These are phyloP conservation scores for Aphanomyces astaci DNA, from an alignment of 352 stramenopile genomes.

Conservation along the genomic window DNA sequence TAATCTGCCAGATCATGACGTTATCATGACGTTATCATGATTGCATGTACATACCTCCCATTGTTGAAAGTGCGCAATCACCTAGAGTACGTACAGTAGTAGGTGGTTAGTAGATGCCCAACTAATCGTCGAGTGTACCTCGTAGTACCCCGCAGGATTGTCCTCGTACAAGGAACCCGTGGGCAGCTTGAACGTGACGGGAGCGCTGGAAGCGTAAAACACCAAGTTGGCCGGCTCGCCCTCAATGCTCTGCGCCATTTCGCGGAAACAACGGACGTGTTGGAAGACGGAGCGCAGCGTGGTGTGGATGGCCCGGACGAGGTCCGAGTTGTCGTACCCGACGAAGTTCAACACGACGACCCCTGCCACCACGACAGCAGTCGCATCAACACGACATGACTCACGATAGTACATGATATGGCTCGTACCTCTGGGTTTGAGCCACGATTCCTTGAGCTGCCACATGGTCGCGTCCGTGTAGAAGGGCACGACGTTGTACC, in stretches of 20 bases:
- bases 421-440: conserved; percentile 1
- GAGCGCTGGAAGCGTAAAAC: conserved; percentile 64
- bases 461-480: conserved; percentile 7
- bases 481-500: conserved; percentile 15
- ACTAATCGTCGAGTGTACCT: conserved; percentile 42
- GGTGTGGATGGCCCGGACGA: conserved; percentile 58
- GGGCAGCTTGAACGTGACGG: conserved; percentile 55
- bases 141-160: conserved; percentile 41
- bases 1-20: neutral
- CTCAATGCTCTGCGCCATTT: conserved; percentile 40
- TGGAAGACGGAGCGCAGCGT: conserved; percentile 59
- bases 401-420: too few relatives aligned
- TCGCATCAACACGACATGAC: neutral
- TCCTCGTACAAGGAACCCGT: conserved; percentile 42
- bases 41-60: conserved; percentile 41
- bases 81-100: too few relatives aligned
- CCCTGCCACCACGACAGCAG: conserved; percentile 22
- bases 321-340: conserved; percentile 46
- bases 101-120: too few relatives aligned
- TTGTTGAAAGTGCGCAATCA: conserved; percentile 48
- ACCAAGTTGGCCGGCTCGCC: conserved; percentile 53
- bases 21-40: neutral
- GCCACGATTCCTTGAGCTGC: neutral
- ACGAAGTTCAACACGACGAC: conserved; percentile 80
- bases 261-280: conserved; percentile 42